These are phyloP conservation scores for Pythium coloratum DNA, from an alignment of 352 stramenopile genomes.

Conservation along the genomic window DNA sequence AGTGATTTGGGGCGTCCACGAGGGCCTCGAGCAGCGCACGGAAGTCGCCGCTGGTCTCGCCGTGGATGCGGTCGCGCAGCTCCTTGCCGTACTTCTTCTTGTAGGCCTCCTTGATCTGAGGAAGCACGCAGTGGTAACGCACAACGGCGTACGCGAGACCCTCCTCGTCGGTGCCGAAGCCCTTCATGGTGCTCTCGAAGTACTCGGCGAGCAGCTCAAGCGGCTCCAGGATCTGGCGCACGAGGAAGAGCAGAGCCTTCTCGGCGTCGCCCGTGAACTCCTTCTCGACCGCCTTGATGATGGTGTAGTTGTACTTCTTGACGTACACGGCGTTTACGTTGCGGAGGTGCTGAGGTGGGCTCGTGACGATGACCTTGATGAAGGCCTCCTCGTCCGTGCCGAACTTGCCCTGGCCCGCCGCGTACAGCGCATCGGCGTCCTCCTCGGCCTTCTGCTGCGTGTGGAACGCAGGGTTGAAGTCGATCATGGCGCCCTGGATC, in stretches of 20 bases:
- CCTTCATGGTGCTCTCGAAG: constrained; percentile 79
- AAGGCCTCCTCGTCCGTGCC: constrained; percentile 70
- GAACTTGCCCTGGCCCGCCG: constrained; percentile 62
- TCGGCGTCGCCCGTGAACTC: constrained; percentile 61
- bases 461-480: constrained; percentile 61
- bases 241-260: constrained; percentile 56
- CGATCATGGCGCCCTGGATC: constrained; percentile 53
- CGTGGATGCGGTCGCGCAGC: constrained; percentile 78
- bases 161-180: constrained; percentile 72
- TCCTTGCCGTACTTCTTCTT: constrained; percentile 79
- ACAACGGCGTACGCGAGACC: constrained; percentile 57
- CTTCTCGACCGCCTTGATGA: constrained; percentile 66
- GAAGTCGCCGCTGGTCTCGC: constrained; percentile 77
- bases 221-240: constrained; percentile 62
- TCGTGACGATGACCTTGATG: constrained; percentile 55
- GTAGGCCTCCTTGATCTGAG: constrained; percentile 74
- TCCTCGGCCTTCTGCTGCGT: constrained; percentile 54
- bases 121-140: constrained; percentile 77
- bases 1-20: constrained; percentile 41
- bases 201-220: constrained; percentile 58
- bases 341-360: constrained; percentile 54
- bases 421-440: constrained; percentile 67
- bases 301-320: constrained; percentile 64
- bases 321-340: constrained; percentile 56
- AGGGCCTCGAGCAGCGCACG: constrained; percentile 66